A percentile compares a stretch with the other conserved stretches of the same genome.
Evolutionary conservation across 495 filamentous ascomycete species (phyloP).

Genomic region (Penicillium lividum): DNA sequence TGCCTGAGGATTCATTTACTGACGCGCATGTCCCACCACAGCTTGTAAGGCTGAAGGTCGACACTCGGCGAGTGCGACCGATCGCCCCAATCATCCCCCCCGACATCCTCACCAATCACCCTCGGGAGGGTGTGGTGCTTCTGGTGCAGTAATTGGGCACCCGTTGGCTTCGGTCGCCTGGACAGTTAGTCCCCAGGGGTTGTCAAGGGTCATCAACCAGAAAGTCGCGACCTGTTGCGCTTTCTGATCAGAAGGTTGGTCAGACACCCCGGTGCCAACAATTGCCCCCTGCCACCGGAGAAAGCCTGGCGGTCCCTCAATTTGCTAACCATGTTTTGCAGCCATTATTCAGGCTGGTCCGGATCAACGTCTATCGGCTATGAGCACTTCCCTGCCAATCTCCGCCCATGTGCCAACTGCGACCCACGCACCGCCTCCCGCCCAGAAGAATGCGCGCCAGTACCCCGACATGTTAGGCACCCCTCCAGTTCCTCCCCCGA

Average conservation of each 20-base stretch:
- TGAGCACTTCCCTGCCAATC: conserved; percentile 44
- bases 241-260: conserved; percentile 26
- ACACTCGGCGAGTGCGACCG: conserved; percentile 34
- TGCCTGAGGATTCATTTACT: conserved; percentile 16
- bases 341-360: conserved; percentile 32
- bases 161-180: not conserved
- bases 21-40: conserved; percentile 14
- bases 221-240: conserved; percentile 12
- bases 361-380: conserved; percentile 43
- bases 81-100: conserved; percentile 20
- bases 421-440: conserved; percentile 29
- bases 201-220: not conserved
- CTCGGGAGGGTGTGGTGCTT: conserved; percentile 24
- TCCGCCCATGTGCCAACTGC: conserved; percentile 36
- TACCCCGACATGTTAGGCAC: conserved; percentile 42
- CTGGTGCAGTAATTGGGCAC: conserved; percentile 23
- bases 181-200: not conserved
- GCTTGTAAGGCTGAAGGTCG: conserved; percentile 25
- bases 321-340: conserved; percentile 32
- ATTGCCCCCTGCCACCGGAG: not conserved
- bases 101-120: conserved; percentile 21
- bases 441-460: conserved; percentile 37
- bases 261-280: conserved; percentile 17
- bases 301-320: not conserved
- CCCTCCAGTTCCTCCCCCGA: conserved; percentile 45